Evolutionary conservation across 805 yeast species (phyloP).

Genomic region (Schwanniomyces occidentalis): DNA sequence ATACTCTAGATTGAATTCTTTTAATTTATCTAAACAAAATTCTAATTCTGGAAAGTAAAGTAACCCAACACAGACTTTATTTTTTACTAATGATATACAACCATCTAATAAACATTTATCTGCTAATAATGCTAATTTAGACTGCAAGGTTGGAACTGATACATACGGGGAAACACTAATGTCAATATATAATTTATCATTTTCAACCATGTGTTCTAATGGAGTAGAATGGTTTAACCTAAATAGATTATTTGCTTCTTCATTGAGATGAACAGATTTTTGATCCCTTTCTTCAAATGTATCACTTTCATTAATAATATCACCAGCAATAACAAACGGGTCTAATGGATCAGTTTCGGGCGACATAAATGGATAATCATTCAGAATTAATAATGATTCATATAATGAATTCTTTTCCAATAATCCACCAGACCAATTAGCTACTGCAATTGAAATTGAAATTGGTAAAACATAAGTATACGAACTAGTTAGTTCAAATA

Average conservation of each 20-base stretch:
- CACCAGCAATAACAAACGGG: slow-evolving; percentile 30
- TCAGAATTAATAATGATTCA: slow-evolving; percentile 46
- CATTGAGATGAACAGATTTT: neutral
- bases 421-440: slow-evolving; percentile 55
- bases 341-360: slow-evolving; percentile 37
- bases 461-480: slow-evolving; percentile 59
- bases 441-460: slow-evolving; percentile 54
- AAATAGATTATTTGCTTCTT: neutral
- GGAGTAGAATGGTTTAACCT: neutral
- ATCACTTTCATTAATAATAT: slow-evolving; percentile 30
- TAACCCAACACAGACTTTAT: slow-evolving; percentile 41
- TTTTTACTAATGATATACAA: slow-evolving; percentile 48
- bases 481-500: slow-evolving; percentile 57
- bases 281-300: slow-evolving; percentile 13
- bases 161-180: slow-evolving; percentile 35
- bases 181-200: slow-evolving; percentile 32
- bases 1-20: slow-evolving; percentile 25
- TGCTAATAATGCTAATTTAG: slow-evolving; percentile 39
- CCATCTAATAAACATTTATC: slow-evolving; percentile 49
- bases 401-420: slow-evolving; percentile 53
- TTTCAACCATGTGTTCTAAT: neutral
- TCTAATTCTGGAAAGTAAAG: slow-evolving; percentile 54
- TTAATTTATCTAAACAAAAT: slow-evolving; percentile 47
- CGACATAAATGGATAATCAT: slow-evolving; percentile 56
- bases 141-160: slow-evolving; percentile 29